phyloP scores from a whole-genome alignment of 2,329 filamentous ascomycete genomes.

The Hawksworthiomyces lignivorus region DNA sequence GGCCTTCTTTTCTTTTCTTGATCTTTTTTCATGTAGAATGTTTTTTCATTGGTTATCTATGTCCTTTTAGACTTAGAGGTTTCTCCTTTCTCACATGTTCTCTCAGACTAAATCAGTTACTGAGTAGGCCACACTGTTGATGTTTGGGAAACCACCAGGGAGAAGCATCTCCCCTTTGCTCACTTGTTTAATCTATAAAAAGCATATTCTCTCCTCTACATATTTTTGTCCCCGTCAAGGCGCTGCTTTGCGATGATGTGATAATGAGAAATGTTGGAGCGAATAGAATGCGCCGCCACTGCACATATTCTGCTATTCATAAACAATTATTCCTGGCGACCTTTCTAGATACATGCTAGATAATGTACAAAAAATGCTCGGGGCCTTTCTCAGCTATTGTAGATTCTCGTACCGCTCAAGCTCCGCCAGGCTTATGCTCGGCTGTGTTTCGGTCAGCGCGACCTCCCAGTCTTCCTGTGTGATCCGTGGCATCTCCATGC shows the following conservation, averaged over 20 bases:
- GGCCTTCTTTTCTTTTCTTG: background rate
- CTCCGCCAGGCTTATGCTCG: conserved; percentile 34
- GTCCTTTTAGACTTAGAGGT: background rate
- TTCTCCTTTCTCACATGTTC: background rate
- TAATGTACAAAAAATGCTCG: no score
- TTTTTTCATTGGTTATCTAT: no score
- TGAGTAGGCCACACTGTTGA: no score
- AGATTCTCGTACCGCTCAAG: conserved; percentile 14
- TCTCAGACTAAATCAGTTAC: background rate
- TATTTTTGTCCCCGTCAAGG: no score
- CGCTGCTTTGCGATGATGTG: no score
- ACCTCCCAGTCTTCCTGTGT: conserved; percentile 42
- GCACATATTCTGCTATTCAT: no score
- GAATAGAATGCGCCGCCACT: no score
- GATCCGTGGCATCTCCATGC: conserved; percentile 26
- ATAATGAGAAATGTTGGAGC: no score
- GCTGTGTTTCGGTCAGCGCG: conserved; percentile 39
- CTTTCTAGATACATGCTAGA: no score
- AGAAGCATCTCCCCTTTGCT: background rate
- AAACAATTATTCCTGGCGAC: no score
- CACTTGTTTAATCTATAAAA: background rate
- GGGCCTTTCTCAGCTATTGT: no score
- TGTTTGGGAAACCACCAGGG: no score
- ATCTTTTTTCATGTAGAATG: background rate
- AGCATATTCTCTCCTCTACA: conserved; percentile 7